A percentile compares a stretch with the other conserved stretches of the same genome.
These are phyloP conservation scores for Dryas octopetala DNA, from an alignment of 306 rosid species.

Conservation along the genomic window DNA sequence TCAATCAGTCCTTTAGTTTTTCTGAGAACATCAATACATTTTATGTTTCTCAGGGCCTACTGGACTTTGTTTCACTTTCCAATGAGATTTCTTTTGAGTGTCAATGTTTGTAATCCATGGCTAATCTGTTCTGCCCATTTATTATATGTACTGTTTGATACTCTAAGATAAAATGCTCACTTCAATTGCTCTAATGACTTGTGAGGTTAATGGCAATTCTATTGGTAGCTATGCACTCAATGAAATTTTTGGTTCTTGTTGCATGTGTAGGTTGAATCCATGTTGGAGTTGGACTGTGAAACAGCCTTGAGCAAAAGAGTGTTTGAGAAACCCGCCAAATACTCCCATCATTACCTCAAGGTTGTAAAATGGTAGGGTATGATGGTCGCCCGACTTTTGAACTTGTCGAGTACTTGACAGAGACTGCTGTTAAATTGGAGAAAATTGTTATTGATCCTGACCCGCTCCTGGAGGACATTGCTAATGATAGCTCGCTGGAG, in stretches of 20 bases:
- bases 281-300: background rate
- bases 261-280: background rate
- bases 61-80: too few species aligned
- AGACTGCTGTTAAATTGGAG: constrained; percentile 5
- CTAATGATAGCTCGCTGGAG: too few species aligned
- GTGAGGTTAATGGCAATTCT: background rate
- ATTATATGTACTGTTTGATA: background rate
- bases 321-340: background rate
- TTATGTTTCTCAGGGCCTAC: too few species aligned
- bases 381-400: background rate
- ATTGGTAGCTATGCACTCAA: background rate
- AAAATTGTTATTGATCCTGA: constrained; percentile 10
- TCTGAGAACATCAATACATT: too few species aligned
- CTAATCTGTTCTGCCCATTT: background rate
- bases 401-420: background rate
- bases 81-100: background rate
- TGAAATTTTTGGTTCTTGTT: background rate
- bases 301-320: background rate
- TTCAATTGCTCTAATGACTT: background rate
- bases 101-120: background rate
- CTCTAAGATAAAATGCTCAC: background rate
- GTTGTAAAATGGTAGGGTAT: constrained; percentile 11
- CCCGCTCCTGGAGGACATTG: too few species aligned
- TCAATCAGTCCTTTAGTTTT: too few species aligned
- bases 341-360: constrained; percentile 1